Conservation (phyloP, 139 green algal species). For the Desmodesmus armatus region DNA sequence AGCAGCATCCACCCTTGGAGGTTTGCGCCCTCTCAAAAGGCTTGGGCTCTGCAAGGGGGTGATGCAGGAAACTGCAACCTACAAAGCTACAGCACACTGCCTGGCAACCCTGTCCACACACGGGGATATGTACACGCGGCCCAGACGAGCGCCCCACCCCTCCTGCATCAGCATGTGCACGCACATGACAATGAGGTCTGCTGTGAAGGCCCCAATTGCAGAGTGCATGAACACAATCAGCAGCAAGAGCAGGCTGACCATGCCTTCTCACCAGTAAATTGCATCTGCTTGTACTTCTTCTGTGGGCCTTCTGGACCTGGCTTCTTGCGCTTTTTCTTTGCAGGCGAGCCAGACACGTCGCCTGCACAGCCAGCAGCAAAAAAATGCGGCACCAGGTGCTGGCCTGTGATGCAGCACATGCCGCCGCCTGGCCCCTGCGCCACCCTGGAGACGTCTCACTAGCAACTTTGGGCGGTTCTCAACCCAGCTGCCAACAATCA, state of each 20-base stretch:
- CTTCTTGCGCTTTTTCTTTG: conserved; percentile 15
- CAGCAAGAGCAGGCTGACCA: background rate
- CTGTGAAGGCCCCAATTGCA: background rate
- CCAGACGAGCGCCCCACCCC: background rate
- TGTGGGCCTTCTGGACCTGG: too few species aligned
- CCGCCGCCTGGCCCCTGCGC: too few species aligned
- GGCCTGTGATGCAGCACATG: too few species aligned
- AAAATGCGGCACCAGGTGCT: background rate
- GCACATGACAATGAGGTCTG: background rate
- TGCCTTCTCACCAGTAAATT: conserved; percentile 1
- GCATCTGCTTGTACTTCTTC: conserved; percentile 40
- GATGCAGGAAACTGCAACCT: background rate
- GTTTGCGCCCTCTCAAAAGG: background rate
- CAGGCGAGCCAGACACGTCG: background rate
- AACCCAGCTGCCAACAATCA: too few species aligned
- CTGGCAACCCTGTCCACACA: background rate
- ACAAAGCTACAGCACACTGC: background rate
- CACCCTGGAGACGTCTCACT: too few species aligned
- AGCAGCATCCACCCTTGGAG: background rate
- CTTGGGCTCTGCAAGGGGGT: background rate
- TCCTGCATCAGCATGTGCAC: background rate
- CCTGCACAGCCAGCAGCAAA: conserved; percentile 2
- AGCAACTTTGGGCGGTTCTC: background rate
- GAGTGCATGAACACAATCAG: background rate
- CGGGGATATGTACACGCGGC: background rate